These are phyloP conservation scores for Echeveria elegans DNA, from an alignment of 164 flowering plant species.

Conservation along the genomic window DNA sequence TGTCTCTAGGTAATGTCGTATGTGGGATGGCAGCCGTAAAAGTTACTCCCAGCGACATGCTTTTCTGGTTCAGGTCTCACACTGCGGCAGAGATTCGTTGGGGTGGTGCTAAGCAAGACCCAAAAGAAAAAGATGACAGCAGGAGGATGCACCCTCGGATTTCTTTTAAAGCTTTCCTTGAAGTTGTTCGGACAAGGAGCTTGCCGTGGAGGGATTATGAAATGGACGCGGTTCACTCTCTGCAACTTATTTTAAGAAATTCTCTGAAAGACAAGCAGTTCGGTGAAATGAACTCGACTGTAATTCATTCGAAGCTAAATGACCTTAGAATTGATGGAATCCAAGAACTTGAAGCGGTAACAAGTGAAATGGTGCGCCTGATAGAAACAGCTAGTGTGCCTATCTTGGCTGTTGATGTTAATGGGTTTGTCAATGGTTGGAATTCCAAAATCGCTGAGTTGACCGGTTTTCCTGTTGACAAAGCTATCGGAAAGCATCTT, in stretches of 20 bases:
- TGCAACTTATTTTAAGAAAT: conserved; percentile 86
- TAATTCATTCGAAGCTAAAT: conserved; percentile 46
- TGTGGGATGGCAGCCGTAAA: conserved; percentile 97
- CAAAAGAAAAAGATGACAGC: conserved; percentile 72
- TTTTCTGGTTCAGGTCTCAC: conserved; percentile 86
- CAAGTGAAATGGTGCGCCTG: conserved; percentile 87
- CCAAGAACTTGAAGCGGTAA: conserved; percentile 87
- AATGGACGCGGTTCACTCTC: conserved; percentile 95
- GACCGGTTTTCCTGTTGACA: conserved; percentile 70
- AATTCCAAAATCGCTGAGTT: conserved; percentile 78
- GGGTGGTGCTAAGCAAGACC: conserved; percentile 97
- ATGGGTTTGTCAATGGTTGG: conserved; percentile 91
- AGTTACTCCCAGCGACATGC: conserved; percentile 62
- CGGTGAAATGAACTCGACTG: conserved; percentile 22
- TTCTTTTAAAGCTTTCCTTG: conserved; percentile 95
- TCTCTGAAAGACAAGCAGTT: conserved; percentile 45
- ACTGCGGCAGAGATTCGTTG: conserved; percentile 80
- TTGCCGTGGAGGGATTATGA: conserved; percentile 89
- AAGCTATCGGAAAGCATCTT: conserved; percentile 77
- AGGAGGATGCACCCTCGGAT: conserved; percentile 93
- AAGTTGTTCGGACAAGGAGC: conserved; percentile 81
- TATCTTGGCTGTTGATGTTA: conserved; percentile 73
- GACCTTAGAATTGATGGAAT: conserved; percentile 70
- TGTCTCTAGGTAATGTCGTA: conserved; percentile 55
- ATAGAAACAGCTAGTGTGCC: conserved; percentile 95